phyloP scores from a whole-genome alignment of 345 rosid genomes.

The Eucalyptus curtisii region DNA sequence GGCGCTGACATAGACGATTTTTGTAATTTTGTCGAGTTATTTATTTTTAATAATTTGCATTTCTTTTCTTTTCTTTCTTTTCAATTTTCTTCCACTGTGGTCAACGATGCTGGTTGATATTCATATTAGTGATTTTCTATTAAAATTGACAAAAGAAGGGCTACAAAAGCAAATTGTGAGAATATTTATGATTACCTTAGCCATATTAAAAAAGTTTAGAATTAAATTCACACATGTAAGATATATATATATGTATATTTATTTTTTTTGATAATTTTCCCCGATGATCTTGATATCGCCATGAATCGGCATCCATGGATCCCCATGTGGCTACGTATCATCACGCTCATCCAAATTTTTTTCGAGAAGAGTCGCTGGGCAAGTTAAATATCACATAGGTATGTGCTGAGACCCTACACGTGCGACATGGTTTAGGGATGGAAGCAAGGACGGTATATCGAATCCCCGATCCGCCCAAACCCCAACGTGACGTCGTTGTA shows the following conservation, averaged over 20 bases:
- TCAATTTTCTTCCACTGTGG: not conserved
- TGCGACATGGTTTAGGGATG: not conserved
- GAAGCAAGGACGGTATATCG: not conserved
- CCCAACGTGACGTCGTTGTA: not conserved
- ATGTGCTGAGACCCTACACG: not conserved
- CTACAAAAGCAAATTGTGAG: not conserved
- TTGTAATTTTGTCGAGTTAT: not conserved
- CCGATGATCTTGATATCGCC: not conserved
- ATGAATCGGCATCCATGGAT: not conserved
- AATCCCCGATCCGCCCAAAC: not conserved
- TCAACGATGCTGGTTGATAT: too few species aligned
- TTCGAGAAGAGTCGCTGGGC: not conserved
- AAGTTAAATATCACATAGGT: not conserved
- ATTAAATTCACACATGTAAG: not conserved
- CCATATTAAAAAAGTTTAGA: not conserved
- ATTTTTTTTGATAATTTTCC: not conserved
- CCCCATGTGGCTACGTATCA: not conserved
- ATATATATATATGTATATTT: too few species aligned
- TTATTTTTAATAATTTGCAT: not conserved
- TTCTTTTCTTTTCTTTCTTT: not conserved
- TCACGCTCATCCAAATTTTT: not conserved
- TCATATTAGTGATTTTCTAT: too few species aligned
- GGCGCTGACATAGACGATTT: rapidly evolving
- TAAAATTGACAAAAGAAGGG: not conserved
- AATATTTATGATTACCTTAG: not conserved